Percentiles rank a stretch among this genome's conserved stretches.
Conservation (phyloP, 75 land plant species). For the Picea glauca region DNA sequence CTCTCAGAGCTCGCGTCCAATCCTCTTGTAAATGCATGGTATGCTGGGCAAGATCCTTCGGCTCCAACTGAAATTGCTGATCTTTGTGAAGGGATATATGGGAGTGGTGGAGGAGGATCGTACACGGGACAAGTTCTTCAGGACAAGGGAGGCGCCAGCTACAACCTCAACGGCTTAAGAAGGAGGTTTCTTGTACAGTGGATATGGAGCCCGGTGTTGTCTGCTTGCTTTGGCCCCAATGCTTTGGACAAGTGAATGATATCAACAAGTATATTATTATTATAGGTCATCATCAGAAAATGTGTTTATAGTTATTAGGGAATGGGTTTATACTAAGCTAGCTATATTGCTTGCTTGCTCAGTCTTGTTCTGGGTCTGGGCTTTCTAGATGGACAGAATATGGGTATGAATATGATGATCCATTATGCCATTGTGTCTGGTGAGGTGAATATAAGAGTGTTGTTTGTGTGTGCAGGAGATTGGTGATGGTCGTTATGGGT, state of each 20-base stretch:
- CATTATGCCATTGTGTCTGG: too few species aligned
- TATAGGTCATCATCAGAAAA: too few species aligned
- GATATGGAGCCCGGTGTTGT: conserved; percentile 15
- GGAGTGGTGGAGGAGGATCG: conserved; percentile 66
- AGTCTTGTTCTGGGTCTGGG: too few species aligned
- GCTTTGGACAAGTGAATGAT: not conserved
- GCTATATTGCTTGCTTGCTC: too few species aligned
- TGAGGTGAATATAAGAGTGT: too few species aligned
- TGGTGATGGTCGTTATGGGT: too few species aligned
- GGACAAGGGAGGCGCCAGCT: conserved; percentile 34
- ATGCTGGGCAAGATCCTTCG: conserved; percentile 50
- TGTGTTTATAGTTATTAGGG: too few species aligned
- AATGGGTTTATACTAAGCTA: too few species aligned
- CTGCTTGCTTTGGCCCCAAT: conserved; percentile 19
- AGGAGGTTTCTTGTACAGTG: conserved; percentile 25
- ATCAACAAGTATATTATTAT: too few species aligned
- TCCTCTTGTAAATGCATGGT: conserved; percentile 70
- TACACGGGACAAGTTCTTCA: conserved; percentile 46
- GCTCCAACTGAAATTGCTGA: conserved; percentile 67
- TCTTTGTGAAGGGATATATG: conserved; percentile 68
- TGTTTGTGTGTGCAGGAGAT: too few species aligned
- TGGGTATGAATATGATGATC: too few species aligned
- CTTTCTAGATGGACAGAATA: too few species aligned
- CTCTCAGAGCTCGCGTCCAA: conserved; percentile 58
- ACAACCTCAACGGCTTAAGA: conserved; percentile 45